Conservation (phyloP, 1,139 yeast genomes). For the Yamadazyma triangularis region DNA sequence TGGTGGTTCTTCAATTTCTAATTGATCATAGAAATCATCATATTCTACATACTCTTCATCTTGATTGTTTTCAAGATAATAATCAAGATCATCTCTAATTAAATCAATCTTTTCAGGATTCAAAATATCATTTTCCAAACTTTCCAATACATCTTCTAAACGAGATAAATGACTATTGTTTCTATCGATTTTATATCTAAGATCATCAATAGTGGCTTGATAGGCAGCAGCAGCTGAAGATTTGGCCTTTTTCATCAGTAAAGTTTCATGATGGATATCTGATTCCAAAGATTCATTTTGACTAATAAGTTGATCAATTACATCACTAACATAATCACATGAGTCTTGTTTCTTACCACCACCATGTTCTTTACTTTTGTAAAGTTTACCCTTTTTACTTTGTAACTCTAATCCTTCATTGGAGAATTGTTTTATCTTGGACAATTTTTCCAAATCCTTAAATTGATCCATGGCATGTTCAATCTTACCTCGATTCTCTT, state of each 20-base stretch:
- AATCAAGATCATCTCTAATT: slow-evolving; percentile 85
- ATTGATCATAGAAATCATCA: slow-evolving; percentile 86
- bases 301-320: slow-evolving; percentile 76
- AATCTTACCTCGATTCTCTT: slow-evolving; percentile 78
- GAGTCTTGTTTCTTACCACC: slow-evolving; percentile 76
- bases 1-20: slow-evolving; percentile 64
- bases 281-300: slow-evolving; percentile 81
- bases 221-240: slow-evolving; percentile 24
- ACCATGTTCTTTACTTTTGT: slow-evolving; percentile 58
- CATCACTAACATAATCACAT: slow-evolving; percentile 63
- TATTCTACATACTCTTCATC: slow-evolving; percentile 96
- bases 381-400: slow-evolving; percentile 37
- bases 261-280: slow-evolving; percentile 56
- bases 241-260: slow-evolving; percentile 50
- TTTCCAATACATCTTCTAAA: slow-evolving; percentile 72
- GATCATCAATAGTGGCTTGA: slow-evolving; percentile 55
- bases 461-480: slow-evolving; percentile 96
- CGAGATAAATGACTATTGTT: slow-evolving; percentile 76
- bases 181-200: slow-evolving; percentile 64
- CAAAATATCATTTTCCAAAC: slow-evolving; percentile 77
- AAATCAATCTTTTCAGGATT: slow-evolving; percentile 79
- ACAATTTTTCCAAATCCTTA: slow-evolving; percentile 89
- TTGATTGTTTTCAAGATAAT: slow-evolving; percentile 91
- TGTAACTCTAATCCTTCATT: slow-evolving; percentile 84
- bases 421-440: slow-evolving; percentile 93